Base-by-base conservation (phyloP, 305 asterid genomes). In the Fraxinus velutina region DNA sequence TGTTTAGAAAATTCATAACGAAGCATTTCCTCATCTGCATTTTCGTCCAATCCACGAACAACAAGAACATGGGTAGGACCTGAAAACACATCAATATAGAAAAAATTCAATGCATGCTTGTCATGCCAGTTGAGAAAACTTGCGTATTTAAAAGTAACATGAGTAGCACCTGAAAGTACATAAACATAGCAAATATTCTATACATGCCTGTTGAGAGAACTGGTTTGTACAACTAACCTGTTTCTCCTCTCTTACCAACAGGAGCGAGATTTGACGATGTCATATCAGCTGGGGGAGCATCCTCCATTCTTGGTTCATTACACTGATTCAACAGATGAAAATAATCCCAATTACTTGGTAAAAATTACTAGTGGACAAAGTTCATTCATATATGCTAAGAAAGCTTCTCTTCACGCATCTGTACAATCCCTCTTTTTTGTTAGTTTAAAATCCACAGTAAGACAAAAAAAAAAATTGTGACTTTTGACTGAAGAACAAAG, bases 1-100 rank as follows among this genome's bases (percentile, higher is more conserved):
- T 96, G 97, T 83, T 96, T 96, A 6, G 98, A 90, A 85, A 96
- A 94, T 80, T 96, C 98, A 86, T 96, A 96, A 44, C 99, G 98
- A 83, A 96, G 95, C 98, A 94, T 93, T 82, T 96, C 99, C 90
- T 96, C 99, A 77, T 96, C 98, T 77, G 99, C 98, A 92, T 96
- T 92, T 82, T 96, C 99, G 86, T 94, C 99, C 93, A 96, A 88
- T 62, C 99, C 99, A 27, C 98, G 99, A 83, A 94, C 97, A 82
- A 94, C 99, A 86, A 96, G 96, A 80, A 94, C 99, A 88, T 96
- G 96, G 9, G 97, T 92, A 73, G 99, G 99, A 83, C 98, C 99
- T 95, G 91, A 82, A 22, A 81, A 78, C 12, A 64, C 73, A 79
- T 29, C 76, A 75, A 77, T 33, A 78, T 68, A 80, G 86, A 78